phyloP scores from a whole-genome alignment of 345 rosid genomes.

The Trapa incisa region DNA sequence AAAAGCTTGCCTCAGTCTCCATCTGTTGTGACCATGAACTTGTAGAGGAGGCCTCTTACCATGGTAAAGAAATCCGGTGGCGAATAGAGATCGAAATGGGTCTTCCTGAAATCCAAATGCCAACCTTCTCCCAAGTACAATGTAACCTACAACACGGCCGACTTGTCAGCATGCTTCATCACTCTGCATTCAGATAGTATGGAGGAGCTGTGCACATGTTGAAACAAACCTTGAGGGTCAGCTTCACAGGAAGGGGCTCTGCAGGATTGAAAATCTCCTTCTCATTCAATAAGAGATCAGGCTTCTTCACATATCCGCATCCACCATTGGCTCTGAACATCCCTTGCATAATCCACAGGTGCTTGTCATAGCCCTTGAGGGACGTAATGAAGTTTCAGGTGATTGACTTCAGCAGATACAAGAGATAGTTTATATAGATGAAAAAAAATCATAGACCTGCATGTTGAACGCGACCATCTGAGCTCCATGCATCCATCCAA shows the following conservation, averaged over 20 bases:
- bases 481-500: slow-evolving; percentile 93
- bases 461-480: slow-evolving; percentile 98
- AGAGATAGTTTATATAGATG: not conserved
- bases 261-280: slow-evolving; percentile 36
- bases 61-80: slow-evolving; percentile 75
- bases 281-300: slow-evolving; percentile 33
- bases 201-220: not conserved
- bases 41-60: slow-evolving; percentile 21
- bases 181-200: not conserved
- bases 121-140: slow-evolving; percentile 75
- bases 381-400: not conserved
- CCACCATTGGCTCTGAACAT: slow-evolving; percentile 76
- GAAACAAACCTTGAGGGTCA: slow-evolving; percentile 31
- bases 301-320: slow-evolving; percentile 77
- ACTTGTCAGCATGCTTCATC: not conserved
- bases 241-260: slow-evolving; percentile 18
- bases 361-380: slow-evolving; percentile 49
- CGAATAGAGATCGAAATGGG: slow-evolving; percentile 60
- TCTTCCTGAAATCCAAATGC: slow-evolving; percentile 49
- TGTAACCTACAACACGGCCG: slow-evolving; percentile 26
- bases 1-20: not conserved
- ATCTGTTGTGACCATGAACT: not conserved
- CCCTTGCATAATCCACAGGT: slow-evolving; percentile 74
- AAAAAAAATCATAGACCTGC: slow-evolving; percentile 39
- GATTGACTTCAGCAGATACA: not conserved